Base-by-base conservation (phyloP, 2,329 filamentous ascomycete species). In the Aspergillus japonicus region DNA sequence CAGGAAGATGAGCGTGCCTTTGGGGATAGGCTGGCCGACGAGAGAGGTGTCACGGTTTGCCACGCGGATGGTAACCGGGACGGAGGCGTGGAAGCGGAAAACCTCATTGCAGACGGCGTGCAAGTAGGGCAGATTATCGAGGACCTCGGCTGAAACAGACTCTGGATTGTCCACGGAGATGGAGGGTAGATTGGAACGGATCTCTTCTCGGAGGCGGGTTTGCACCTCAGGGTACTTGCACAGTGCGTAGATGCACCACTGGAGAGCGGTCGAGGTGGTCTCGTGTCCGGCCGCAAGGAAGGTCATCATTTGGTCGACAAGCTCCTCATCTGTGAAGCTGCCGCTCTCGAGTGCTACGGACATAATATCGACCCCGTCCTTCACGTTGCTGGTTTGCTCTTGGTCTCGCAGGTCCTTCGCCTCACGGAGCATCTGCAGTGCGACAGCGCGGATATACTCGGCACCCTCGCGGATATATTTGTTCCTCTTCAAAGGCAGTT, bases 291-390 rank as follows among this genome's bases (percentile, higher is more conserved):
- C 92, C 0, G 89, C 89, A 5, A 96, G 84, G 78, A 96, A 95
- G 0, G 91, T 96, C 90, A 96, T 95, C 71, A 95, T 84, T 76
- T 96, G 92, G 73, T 95, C 89, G 39, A 92, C 85, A n/a, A 96
- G 84, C 61, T 91, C 87, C 52, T 92, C 89, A 63, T 95, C 90
- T 12, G 78, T 84, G 75, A 96, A 95, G 5, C 82, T 86, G 50
- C 89, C 90, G 44, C 87, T 91, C 71, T 88, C 84, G 51, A 96
- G 80, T 16, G 92, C 92, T 0, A 94, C 89, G 1, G 89, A 91
- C 35, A 96, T 80, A 59, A 96, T 95, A 73, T 96, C 92, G 7
- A 85, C 74, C 50, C 87, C 86, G 2, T 63, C 42, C 55, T 60
- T 6, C 66, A 48, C 14, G 50, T 59, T 3, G 66, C 56, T 12